Evolutionary conservation across 2,329 filamentous ascomycete species (phyloP).

Genomic region (Colletotrichum orchidophilum): DNA sequence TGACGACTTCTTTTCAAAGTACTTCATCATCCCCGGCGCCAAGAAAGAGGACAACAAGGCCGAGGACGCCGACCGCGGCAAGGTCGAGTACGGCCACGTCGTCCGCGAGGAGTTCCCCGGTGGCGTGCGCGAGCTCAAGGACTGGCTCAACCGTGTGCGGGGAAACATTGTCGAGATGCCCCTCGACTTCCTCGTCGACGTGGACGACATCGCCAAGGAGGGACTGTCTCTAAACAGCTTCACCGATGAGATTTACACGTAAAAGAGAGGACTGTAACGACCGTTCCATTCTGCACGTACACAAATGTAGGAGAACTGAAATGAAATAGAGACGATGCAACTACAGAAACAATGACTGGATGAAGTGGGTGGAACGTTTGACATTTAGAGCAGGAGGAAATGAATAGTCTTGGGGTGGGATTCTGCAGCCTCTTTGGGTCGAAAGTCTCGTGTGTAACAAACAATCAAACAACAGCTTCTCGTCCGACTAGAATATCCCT

Average conservation of each 20-base stretch:
- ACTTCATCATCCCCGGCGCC: conserved; percentile 68
- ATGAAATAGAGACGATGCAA: not conserved
- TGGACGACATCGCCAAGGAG: conserved; percentile 85
- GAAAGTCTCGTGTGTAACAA: not conserved
- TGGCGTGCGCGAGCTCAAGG: conserved; percentile 78
- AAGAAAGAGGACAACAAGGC: conserved; percentile 49
- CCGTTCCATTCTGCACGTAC: not conserved
- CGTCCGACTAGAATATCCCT: too few relatives aligned
- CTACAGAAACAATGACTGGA: not conserved
- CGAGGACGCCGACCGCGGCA: conserved; percentile 51
- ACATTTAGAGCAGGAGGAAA: not conserved
- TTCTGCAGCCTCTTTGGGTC: not conserved
- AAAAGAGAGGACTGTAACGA: not conserved
- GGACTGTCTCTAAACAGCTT: conserved; percentile 77
- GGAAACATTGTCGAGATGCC: conserved; percentile 91
- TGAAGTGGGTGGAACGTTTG: not conserved
- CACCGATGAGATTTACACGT: conserved; percentile 79
- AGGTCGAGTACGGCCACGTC: conserved; percentile 87
- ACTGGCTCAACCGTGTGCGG: conserved; percentile 71
- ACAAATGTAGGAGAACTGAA: not conserved
- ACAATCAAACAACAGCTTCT: not conserved
- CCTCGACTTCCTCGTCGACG: conserved; percentile 82
- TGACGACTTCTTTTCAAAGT: conserved; percentile 72
- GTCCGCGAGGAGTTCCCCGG: conserved; percentile 81
- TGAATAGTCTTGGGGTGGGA: not conserved